Base-by-base conservation (phyloP, 1,284 basidiomycete genomes). In the Phellinidium pouzarii region DNA sequence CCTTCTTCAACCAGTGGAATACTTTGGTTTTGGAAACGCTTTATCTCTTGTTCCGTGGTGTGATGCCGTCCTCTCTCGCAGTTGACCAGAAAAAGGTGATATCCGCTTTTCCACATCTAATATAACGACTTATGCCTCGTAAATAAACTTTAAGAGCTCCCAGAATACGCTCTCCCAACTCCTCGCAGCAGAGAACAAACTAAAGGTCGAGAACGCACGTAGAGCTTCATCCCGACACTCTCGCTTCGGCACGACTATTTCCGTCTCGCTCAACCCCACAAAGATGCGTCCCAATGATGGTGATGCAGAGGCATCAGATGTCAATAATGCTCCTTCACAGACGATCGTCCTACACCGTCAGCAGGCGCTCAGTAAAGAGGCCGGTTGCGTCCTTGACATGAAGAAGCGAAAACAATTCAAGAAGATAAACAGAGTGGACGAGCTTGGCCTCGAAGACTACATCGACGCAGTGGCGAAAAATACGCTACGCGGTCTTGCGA, bases 201-300 rank as follows among this genome's bases (percentile, higher is more conserved):
- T 73, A 34, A 82, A 81, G 58, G 74, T 76, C 29, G 71, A 82
- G 52, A 64, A 78, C 11, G 71, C 78, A 0, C 77, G 82, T 34
- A 77, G 77, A 47, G 75, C 82, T 1, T 76, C 82, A n/a, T 87
- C 91, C 14, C 79, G 94, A 25, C 94, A 97, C 68, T 91, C 91
- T 22, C 81, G 94, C 36, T 97, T 97, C 66, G 94, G 94, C 0
- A 96, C 94, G 0, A 95, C 93, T 2, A 84, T 96, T 57, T 71
- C 85, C 11, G 84, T 96, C 47, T 79, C 76, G 58, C 71, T 84
- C 61, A 81, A 87, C 54, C 66, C 20, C 75, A 73, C 62, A 78
- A 78, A 65, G 71, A 70, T 42, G 60, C 62, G 27, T 53, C 58
- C 4, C 40, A 51, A 55, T 25, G 50, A 55, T 3, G 61, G 56